Evolutionary conservation across 1,139 yeast genomes (phyloP).

Genomic region (Suhomyces ambrosiae): DNA sequence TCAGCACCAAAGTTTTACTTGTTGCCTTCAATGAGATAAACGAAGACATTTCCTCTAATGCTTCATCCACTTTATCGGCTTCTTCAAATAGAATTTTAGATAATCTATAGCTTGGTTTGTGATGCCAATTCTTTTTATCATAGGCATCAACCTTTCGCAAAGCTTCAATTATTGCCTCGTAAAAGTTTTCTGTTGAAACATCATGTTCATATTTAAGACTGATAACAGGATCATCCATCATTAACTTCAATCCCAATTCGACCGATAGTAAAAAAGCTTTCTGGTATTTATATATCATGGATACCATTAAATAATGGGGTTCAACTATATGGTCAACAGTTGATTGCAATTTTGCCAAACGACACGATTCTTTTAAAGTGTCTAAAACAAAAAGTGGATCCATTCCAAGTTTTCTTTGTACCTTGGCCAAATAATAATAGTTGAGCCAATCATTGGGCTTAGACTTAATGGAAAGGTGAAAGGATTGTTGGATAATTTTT

Average conservation of each 20-base stretch:
- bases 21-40: constrained; percentile 68
- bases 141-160: constrained; percentile 44
- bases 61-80: constrained; percentile 51
- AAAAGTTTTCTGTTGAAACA: constrained; percentile 17
- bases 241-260: constrained; percentile 36
- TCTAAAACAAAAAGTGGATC: constrained; percentile 36
- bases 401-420: constrained; percentile 51
- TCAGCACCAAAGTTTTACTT: constrained; percentile 72
- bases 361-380: constrained; percentile 44
- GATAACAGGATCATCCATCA: constrained; percentile 40
- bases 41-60: constrained; percentile 63
- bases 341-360: constrained; percentile 39
- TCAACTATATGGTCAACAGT: constrained; percentile 64
- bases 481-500: constrained; percentile 39
- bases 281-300: constrained; percentile 61
- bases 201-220: constrained; percentile 5
- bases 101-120: constrained; percentile 75
- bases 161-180: constrained; percentile 26
- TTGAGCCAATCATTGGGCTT: constrained; percentile 62
- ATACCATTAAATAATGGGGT: constrained; percentile 69
- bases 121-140: constrained; percentile 93
- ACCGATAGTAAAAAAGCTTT: constrained; percentile 34
- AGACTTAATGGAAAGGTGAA: constrained; percentile 47
- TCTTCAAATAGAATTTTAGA: constrained; percentile 64
- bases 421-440: constrained; percentile 61